Evolutionary conservation across 1,284 basidiomycete genomes (phyloP), one percentile per base, ranked within the genome.

Genomic region (Golubevia pallescens): DNA sequence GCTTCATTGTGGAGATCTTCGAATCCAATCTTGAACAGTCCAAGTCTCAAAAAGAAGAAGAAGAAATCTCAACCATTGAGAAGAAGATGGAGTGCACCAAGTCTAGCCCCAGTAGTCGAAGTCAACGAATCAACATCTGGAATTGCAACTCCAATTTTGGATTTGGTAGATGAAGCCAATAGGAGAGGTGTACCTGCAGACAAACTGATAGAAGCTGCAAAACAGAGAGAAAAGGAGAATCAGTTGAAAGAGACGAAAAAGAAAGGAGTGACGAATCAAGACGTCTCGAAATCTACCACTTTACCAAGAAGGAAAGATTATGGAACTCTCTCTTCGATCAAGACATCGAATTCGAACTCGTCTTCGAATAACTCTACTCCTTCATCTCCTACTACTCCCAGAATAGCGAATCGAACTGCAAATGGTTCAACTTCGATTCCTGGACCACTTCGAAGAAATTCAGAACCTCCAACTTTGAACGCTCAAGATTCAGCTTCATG

Each of bases 101-200:
- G 70, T 0, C 61, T 85, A n/a, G 80, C 82, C 3, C 76, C 82
- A 10, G 77, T 85, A 14, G 81, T 69, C 10, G 82, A 85, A 57
- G 80, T 85, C 24, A 78, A 68, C 52, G 82, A 85, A 59, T 83
- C 74, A 68, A 78, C 69, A 55, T 81, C 79, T 1, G 82, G 82
- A 42, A 78, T 85, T 62, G 67, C 78, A 1, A 79, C 80, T 3
- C 79, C 81, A 1, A 70, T 74, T 0, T 66, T 77, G 6, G 75
- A 72, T 32, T 60, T 59, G 8, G 70, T 66, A 0, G 77, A 80
- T 23, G 77, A 78, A 52, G 67, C 59, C 1, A 63, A 65, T 38
- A n/a, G 71, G 42, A 28, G 60, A 21, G 60, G 10, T 21, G 60
- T 38, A 38, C 34, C 34, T 5, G 34, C 34, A 5, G 34, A 38